Evolutionary conservation across 805 yeast genomes (phyloP).

Genomic region (Wickerhamomyces ciferrii): DNA sequence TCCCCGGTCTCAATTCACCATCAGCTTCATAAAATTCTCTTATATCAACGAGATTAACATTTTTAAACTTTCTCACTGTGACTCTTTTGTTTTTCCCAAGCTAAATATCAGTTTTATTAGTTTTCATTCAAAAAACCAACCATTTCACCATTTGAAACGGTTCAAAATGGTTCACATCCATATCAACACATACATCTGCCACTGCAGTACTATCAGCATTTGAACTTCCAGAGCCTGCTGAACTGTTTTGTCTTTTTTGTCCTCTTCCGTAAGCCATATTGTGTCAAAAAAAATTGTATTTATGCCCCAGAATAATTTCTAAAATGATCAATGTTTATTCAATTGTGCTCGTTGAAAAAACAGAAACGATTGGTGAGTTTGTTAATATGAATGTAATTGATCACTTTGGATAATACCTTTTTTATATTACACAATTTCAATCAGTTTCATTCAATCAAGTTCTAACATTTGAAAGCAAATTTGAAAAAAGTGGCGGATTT

Average conservation of each 20-base stretch:
- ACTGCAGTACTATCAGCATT: not conserved
- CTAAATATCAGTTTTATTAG: slow-evolving; percentile 23
- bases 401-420: too few relatives aligned
- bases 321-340: too few relatives aligned
- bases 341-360: too few relatives aligned
- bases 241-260: not conserved
- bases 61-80: slow-evolving; percentile 68
- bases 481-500: not conserved
- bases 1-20: slow-evolving; percentile 73
- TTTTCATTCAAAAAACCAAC: too few relatives aligned
- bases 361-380: too few relatives aligned
- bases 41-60: slow-evolving; percentile 66
- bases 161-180: not conserved
- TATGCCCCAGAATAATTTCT: not conserved
- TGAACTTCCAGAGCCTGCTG: not conserved
- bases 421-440: too few relatives aligned
- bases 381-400: too few relatives aligned
- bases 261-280: not conserved
- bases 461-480: too few relatives aligned
- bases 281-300: not conserved
- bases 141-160: not conserved
- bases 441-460: too few relatives aligned
- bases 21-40: slow-evolving; percentile 72
- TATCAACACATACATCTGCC: not conserved
- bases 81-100: slow-evolving; percentile 62